These are phyloP conservation scores for Centella asiatica DNA, from an alignment of 129 eudicot species.

Conservation along the genomic window DNA sequence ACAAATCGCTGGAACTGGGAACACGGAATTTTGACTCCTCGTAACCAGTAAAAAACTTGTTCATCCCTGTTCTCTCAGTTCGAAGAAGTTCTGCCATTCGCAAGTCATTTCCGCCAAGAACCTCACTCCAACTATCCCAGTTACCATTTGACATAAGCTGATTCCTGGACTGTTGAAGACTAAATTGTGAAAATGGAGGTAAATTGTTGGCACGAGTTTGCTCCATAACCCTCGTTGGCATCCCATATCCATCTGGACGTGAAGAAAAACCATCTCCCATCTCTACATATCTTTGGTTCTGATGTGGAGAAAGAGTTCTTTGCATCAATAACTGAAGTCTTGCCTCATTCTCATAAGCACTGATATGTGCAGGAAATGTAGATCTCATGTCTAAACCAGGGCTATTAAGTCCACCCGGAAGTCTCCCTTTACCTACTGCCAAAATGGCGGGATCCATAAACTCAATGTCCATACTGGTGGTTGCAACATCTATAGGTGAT, in stretches of 20 bases:
- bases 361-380: conserved; percentile 42
- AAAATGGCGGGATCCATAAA: conserved; percentile 93
- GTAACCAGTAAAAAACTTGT: conserved; percentile 50
- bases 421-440: conserved; percentile 87
- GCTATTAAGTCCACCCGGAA: conserved; percentile 43
- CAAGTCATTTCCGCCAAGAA: conserved; percentile 50
- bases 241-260: conserved; percentile 48
- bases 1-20: conserved; percentile 60
- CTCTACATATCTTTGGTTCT: conserved; percentile 57
- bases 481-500: conserved; percentile 31
- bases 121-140: conserved; percentile 88
- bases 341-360: conserved; percentile 55
- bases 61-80: conserved; percentile 60
- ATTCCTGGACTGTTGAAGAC: conserved; percentile 47
- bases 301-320: conserved; percentile 56
- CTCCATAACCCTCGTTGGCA: conserved; percentile 52
- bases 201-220: conserved; percentile 35
- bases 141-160: conserved; percentile 49
- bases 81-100: conserved; percentile 66
- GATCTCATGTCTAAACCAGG: conserved; percentile 47
- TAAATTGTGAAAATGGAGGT: conserved; percentile 48
- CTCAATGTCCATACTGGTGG: conserved; percentile 52
- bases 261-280: conserved; percentile 43
- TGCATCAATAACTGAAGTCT: conserved; percentile 66
- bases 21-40: conserved; percentile 68